phyloP scores from a whole-genome alignment of 164 flowering plant genomes.

The Saururus chinensis region DNA sequence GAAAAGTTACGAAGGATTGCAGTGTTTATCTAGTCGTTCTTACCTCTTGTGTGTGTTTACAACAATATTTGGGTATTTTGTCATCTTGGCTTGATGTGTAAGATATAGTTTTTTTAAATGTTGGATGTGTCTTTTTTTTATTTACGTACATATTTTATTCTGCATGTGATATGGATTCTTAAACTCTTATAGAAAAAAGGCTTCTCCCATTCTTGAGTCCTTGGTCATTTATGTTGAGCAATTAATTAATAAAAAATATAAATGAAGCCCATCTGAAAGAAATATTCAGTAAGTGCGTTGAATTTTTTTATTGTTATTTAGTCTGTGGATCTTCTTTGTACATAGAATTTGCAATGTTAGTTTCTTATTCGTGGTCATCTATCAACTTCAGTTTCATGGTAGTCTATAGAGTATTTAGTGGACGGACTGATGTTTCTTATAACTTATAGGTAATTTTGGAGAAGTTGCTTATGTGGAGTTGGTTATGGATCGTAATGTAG shows the following conservation, averaged over 20 bases:
- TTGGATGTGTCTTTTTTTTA: neutral
- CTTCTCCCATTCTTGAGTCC: constrained; percentile 55
- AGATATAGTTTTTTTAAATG: neutral
- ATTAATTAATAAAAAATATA: constrained; percentile 86
- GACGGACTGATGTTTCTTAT: neutral
- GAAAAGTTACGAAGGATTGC: too few species aligned
- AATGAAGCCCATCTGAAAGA: constrained; percentile 90
- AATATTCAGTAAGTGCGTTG: constrained; percentile 63
- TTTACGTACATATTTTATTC: neutral
- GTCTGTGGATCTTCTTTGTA: neutral
- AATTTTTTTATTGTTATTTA: neutral
- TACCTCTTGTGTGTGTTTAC: neutral
- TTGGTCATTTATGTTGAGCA: constrained; percentile 72
- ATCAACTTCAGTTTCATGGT: neutral
- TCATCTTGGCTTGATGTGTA: neutral
- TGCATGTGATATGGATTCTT: neutral
- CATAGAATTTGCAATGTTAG: neutral
- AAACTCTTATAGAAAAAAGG: constrained; percentile 51
- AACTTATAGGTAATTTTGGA: constrained; percentile 70
- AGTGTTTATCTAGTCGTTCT: neutral
- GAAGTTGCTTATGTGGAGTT: constrained; percentile 77
- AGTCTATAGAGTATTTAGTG: neutral
- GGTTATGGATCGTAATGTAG: constrained; percentile 73
- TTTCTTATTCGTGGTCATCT: neutral
- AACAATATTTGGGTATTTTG: too few species aligned